Base-by-base conservation (phyloP, 192 early-diverging fungal species). In the Gonapodya sp. region DNA sequence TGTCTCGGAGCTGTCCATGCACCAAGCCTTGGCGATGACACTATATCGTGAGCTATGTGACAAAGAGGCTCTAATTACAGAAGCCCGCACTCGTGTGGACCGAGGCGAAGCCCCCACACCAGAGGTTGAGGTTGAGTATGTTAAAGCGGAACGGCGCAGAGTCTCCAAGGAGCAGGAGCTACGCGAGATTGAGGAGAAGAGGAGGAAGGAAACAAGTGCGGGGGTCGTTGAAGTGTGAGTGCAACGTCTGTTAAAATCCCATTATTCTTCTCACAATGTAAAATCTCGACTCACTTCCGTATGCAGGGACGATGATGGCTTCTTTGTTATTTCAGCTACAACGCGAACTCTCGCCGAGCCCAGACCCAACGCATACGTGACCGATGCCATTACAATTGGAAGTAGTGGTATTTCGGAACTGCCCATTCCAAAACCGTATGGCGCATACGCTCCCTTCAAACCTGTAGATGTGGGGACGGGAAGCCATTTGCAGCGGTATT, bases 381-480 rank as follows among this genome's bases (percentile, higher is more conserved):
- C 89, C 24, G 89, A 90, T 73, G 78, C 82, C 18, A 81, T 81
- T 79, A 64, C 46, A 16, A 64, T 64, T 64, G 46, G 46, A 8
- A 64, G 8, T 8, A 24, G 46, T 83, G 85, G 2, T 35, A 35
- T 89, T 16, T 86, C 84, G 0, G 89, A 89, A 37, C 81, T 91
- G 0, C 89, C 89, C 64, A 91, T 91, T 80, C 89, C 89, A 18
- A 89, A 89, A 79, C 89, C 89, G 33, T 91, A 91, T 74, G 89
- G 89, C 31, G 84, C 80, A 0, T 83, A 84, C 79, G 85, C 89
- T 31, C 89, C 89, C 16, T 91, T 91, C 82, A 89, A 89, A 79
- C 89, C 89, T 30, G 80, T 73, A 31, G 89, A 91, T 34, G 79
- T 83, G 34, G 87, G 88, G 14, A 79, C 85, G 14, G 46, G 46